Conservation (phyloP, 2,329 filamentous ascomycete species). For the Phialophora chinensis region DNA sequence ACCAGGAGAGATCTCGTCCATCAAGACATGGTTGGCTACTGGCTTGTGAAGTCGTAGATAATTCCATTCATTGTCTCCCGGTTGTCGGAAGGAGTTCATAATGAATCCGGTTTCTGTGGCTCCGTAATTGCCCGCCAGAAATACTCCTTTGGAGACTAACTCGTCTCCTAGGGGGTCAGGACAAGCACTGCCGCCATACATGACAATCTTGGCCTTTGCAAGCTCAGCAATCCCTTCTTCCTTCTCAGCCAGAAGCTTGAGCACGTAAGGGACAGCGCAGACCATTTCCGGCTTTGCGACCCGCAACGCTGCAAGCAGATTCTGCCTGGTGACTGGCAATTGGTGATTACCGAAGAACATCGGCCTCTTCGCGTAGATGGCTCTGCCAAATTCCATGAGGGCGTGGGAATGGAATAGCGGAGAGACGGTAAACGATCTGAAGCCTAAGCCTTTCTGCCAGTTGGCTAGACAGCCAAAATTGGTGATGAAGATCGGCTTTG, state of each 20-base stretch:
- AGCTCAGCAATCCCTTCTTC: conserved; percentile 59
- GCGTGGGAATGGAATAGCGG: conserved; percentile 67
- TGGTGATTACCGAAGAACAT: conserved; percentile 62
- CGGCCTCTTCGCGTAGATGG: conserved; percentile 57
- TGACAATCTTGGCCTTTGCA: conserved; percentile 57
- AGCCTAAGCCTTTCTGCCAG: conserved; percentile 24
- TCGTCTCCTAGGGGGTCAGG: conserved; percentile 65
- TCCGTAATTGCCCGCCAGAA: conserved; percentile 61
- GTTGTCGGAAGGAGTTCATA: conserved; percentile 64
- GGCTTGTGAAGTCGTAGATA: conserved; percentile 57
- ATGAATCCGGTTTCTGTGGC: conserved; percentile 67
- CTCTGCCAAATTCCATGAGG: conserved; percentile 60
- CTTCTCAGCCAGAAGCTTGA: conserved; percentile 68
- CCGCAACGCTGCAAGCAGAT: conserved; percentile 55
- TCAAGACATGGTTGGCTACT: conserved; percentile 52
- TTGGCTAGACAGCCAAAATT: conserved; percentile 41
- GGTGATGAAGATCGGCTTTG: conserved; percentile 54
- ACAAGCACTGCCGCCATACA: conserved; percentile 64
- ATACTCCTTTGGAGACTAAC: conserved; percentile 60
- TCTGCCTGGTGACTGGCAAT: conserved; percentile 60
- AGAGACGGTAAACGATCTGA: conserved; percentile 51
- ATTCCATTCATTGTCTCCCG: conserved; percentile 64
- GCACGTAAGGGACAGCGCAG: conserved; percentile 57
- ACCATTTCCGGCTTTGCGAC: conserved; percentile 59
- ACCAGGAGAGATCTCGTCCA: conserved; percentile 46